Base-by-base conservation (phyloP, 2,329 filamentous ascomycete species). In the Penicillium digitatum region DNA sequence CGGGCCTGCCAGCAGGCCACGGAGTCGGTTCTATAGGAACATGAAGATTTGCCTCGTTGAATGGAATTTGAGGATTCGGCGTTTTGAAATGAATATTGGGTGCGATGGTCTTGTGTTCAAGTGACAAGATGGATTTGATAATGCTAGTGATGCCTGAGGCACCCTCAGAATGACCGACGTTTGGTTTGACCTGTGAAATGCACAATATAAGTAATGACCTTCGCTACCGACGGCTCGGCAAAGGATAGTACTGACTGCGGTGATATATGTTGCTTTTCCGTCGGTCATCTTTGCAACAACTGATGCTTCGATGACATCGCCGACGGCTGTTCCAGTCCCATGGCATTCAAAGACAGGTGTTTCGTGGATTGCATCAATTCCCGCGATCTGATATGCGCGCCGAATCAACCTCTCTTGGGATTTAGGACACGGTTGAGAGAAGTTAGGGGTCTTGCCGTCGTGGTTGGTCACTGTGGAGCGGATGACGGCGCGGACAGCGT, bases 401-500 rank as follows among this genome's bases (percentile, higher is more conserved):
- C 39, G 45, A 7, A 54, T 54, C 20, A 54, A 37, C 14, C 7
- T 54, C 8, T 54, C 46, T 34, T 62, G 61, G 3, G 58, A 57
- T 40, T 48, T 47, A 5, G 58, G 43, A 27, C 56, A 55, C 5
- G 60, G 61, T 1, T 55, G 56, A 4, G 62, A 57, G 6, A 67
- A 62, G n/a, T 48, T 60, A 1, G 56, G 54, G 0, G 65, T 63
- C 31, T 55, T 63, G 3, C 72, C 72, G 44, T 72, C 70, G 8
- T 48, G 56, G 39, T 72, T 73, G 1, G 58, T 55, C 1, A 60
- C 58, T 1, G 67, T 70, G 5, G 60, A 58, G n/a, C 71, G 61
- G 24, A 76, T 70, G 11, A 76, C 61, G 0, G 66, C 71, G 5
- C 71, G 60, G 12, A 76, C 63, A 11, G 56, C 39, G 24, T 66